These are phyloP conservation scores for Fusarium sp. DNA, from an alignment of 2,329 filamentous ascomycete genomes.

Conservation along the genomic window DNA sequence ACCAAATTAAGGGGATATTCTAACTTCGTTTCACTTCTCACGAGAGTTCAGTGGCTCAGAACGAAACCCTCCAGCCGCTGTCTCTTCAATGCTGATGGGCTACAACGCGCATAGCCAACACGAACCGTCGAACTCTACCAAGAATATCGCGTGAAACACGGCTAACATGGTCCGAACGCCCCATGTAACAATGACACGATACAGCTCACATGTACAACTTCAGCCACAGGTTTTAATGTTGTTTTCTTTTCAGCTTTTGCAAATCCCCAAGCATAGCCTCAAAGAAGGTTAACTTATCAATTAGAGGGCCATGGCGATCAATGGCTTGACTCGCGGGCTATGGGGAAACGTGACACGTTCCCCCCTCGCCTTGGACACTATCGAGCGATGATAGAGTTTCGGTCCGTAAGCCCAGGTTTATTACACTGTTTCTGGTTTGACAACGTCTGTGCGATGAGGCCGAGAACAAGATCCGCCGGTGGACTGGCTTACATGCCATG, in stretches of 20 bases:
- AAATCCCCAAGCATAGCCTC: slow-evolving; percentile 17
- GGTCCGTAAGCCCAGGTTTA: slow-evolving; percentile 5
- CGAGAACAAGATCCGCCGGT: slow-evolving; percentile 21
- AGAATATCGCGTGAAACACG: slow-evolving; percentile 2
- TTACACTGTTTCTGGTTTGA: neutral
- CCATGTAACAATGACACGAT: slow-evolving; percentile 1
- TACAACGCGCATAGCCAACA: neutral
- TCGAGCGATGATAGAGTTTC: slow-evolving; percentile 24
- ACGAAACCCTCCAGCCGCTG: neutral
- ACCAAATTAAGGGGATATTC: neutral
- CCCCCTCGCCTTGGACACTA: slow-evolving; percentile 4
- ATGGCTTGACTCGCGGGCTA: slow-evolving; percentile 23
- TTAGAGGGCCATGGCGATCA: slow-evolving; percentile 14
- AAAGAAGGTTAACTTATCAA: neutral
- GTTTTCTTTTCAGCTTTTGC: neutral
- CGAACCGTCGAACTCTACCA: neutral
- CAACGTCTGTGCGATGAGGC: slow-evolving; percentile 11
- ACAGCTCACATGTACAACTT: slow-evolving; percentile 11
- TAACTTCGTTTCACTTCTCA: neutral
- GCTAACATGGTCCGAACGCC: neutral
- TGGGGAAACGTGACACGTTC: slow-evolving; percentile 21
- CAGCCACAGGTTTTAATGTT: neutral
- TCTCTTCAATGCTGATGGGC: neutral
- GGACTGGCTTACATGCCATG: slow-evolving; percentile 22
- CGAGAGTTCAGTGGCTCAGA: slow-evolving; percentile 6